phyloP scores from a whole-genome alignment of 73 alveolate species.

The Loxodes magnus region DNA sequence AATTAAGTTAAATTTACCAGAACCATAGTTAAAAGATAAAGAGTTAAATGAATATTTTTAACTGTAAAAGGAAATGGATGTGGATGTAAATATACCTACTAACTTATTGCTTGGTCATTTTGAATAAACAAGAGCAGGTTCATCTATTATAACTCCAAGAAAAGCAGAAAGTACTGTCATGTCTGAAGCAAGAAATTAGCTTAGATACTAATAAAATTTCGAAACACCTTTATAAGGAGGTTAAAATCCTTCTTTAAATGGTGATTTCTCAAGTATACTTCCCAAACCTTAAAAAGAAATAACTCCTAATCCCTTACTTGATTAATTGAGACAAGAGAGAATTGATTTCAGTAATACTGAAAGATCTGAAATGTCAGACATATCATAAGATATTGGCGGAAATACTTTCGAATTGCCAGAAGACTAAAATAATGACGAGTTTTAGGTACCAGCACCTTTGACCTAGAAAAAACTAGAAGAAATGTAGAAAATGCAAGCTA shows the following conservation, averaged over 20 bases:
- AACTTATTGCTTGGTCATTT: constrained; percentile 59
- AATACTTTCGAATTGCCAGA: constrained; percentile 5
- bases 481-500: constrained; percentile 12
- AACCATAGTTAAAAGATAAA: constrained; percentile 58
- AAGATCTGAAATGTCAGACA: neutral
- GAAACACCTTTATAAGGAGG: constrained; percentile 13
- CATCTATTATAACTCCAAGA: constrained; percentile 55
- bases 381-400: neutral
- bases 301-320: neutral
- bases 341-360: neutral
- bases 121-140: constrained; percentile 22
- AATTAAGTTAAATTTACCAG: constrained; percentile 56
- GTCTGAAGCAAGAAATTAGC: constrained; percentile 61
- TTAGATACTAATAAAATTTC: constrained; percentile 7
- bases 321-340: neutral
- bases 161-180: constrained; percentile 45
- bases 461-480: constrained; percentile 20
- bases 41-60: constrained; percentile 49
- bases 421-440: constrained; percentile 20
- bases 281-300: constrained; percentile 28
- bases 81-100: constrained; percentile 46
- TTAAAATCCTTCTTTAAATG: constrained; percentile 2
- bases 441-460: neutral
- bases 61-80: constrained; percentile 12
- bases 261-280: constrained; percentile 10